These are phyloP conservation scores for Cryphonectria parasitica DNA, from an alignment of 2,329 filamentous ascomycete species.

Conservation along the genomic window DNA sequence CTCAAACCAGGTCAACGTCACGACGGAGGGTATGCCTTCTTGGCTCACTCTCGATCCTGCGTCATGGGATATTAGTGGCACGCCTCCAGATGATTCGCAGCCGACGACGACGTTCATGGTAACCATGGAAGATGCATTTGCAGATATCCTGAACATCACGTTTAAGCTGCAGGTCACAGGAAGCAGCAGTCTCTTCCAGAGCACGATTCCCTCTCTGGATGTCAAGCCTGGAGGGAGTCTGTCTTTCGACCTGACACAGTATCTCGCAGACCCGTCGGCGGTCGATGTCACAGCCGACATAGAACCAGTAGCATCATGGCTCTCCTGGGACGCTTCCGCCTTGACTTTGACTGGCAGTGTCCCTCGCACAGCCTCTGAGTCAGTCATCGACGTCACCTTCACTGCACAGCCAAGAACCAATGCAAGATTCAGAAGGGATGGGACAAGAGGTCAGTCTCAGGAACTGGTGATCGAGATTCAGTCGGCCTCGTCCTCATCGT, in stretches of 20 bases:
- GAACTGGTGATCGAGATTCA: conserved; percentile 43
- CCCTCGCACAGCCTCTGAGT: conserved; percentile 40
- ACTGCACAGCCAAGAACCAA: conserved; percentile 41
- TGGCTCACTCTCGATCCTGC: conserved; percentile 72
- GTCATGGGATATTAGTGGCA: conserved; percentile 68
- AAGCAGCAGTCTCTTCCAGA: conserved; percentile 45
- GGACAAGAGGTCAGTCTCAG: conserved; percentile 41
- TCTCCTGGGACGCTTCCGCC: conserved; percentile 41
- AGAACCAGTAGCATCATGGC: conserved; percentile 47
- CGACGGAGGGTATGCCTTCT: conserved; percentile 57
- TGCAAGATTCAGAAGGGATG: conserved; percentile 27
- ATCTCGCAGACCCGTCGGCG: conserved; percentile 46
- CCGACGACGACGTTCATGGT: conserved; percentile 67
- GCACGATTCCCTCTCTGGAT: conserved; percentile 45
- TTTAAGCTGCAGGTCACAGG: conserved; percentile 41
- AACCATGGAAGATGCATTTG: conserved; percentile 60
- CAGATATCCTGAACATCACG: conserved; percentile 61
- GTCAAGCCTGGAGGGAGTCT: conserved; percentile 47
- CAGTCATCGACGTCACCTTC: conserved; percentile 35
- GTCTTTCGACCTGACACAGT: conserved; percentile 46
- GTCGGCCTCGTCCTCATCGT: conserved; percentile 33
- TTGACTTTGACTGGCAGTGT: conserved; percentile 47
- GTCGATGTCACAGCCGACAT: conserved; percentile 43
- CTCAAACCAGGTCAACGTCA: conserved; percentile 56
- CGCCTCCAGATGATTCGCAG: conserved; percentile 59